Conservation (phyloP, 495 filamentous ascomycete genomes). For the Zalerion maritima region DNA sequence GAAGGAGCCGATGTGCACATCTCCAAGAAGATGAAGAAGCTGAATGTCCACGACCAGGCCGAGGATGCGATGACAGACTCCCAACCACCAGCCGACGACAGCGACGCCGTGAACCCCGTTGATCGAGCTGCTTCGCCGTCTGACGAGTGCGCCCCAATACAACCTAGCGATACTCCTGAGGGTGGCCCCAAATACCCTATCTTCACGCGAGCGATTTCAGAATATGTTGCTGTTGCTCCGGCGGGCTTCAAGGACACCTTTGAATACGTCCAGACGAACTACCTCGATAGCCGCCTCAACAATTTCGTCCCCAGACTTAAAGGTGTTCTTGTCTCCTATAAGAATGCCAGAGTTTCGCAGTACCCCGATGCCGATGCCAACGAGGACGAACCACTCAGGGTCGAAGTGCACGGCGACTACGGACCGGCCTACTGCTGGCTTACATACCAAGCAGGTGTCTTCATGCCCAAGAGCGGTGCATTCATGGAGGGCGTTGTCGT, state of each 20-base stretch:
- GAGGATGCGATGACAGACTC: constrained; percentile 16
- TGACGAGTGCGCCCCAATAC: too few relatives aligned
- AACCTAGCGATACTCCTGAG: too few relatives aligned
- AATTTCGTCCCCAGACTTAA: constrained; percentile 30
- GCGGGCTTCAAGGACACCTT: constrained; percentile 28
- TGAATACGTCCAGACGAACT: constrained; percentile 27
- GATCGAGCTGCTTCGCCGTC: too few relatives aligned
- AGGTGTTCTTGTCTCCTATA: constrained; percentile 31
- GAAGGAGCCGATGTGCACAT: constrained; percentile 3
- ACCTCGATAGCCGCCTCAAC: constrained; percentile 29
- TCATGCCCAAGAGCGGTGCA: constrained; percentile 28
- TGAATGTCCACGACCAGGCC: constrained; percentile 4
- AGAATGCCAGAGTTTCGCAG: constrained; percentile 30
- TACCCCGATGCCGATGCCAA: constrained; percentile 22
- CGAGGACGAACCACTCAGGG: constrained; percentile 14
- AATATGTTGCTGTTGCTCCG: constrained; percentile 33
- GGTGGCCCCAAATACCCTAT: constrained; percentile 27
- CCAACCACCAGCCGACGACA: constrained; percentile 3
- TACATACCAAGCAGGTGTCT: constrained; percentile 29
- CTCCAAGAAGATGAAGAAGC: constrained; percentile 5
- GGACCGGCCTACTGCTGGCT: constrained; percentile 32
- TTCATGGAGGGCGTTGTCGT: constrained; percentile 35
- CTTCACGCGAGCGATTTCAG: constrained; percentile 31
- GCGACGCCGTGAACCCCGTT: constrained; percentile 4
- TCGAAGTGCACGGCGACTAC: constrained; percentile 29